Evolutionary conservation across 768 basidiomycete genomes (phyloP).

Genomic region (Vararia minispora): DNA sequence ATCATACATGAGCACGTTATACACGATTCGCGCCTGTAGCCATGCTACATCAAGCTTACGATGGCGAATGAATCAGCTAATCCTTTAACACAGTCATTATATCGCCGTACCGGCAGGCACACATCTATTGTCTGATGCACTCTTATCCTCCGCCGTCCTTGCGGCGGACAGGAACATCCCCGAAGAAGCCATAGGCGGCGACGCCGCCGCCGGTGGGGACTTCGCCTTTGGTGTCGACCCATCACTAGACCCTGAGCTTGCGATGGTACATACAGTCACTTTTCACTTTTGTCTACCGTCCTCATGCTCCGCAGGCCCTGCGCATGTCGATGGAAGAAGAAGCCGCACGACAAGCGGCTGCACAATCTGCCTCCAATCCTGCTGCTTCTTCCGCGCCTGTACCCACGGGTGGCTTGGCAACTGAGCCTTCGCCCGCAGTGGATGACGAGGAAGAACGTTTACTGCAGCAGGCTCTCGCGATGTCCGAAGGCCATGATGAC

Average conservation of each 20-base stretch:
- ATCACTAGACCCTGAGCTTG: constrained; percentile 89
- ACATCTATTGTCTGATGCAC: constrained; percentile 71
- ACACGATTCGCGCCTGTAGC: neutral
- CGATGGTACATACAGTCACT: constrained; percentile 55
- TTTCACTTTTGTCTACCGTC: neutral
- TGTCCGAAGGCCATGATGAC: constrained; percentile 55
- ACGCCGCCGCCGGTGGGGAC: constrained; percentile 30
- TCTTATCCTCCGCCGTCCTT: constrained; percentile 75
- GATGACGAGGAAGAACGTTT: constrained; percentile 73
- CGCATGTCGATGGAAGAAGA: constrained; percentile 98
- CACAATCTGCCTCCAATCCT: constrained; percentile 26
- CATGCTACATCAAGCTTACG: too few relatives aligned
- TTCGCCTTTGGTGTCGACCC: constrained; percentile 94
- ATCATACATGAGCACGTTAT: neutral
- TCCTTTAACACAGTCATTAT: constrained; percentile 79
- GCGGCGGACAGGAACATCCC: constrained; percentile 71
- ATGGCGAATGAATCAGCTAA: too few relatives aligned
- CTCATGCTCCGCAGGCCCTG: constrained; percentile 50
- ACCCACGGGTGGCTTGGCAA: constrained; percentile 18
- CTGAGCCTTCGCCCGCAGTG: constrained; percentile 20
- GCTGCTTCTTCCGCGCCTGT: constrained; percentile 23
- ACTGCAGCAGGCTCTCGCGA: constrained; percentile 63
- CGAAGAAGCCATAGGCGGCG: constrained; percentile 43
- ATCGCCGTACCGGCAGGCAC: constrained; percentile 68
- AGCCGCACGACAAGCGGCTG: constrained; percentile 58